Base-by-base conservation (phyloP, 2,329 filamentous ascomycete genomes). In the Fusarium sp. region DNA sequence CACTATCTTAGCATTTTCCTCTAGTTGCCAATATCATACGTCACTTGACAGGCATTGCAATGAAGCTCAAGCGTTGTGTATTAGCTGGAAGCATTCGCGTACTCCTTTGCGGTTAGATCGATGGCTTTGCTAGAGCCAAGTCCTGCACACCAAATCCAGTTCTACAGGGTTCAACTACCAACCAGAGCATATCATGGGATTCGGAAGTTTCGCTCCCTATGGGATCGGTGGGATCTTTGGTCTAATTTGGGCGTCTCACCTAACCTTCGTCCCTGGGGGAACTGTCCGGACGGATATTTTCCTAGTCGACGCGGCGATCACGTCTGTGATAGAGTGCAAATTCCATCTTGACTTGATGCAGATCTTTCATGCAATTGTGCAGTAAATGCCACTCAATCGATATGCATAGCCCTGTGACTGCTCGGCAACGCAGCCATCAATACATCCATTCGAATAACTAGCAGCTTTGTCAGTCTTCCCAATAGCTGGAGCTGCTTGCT, bases 201-300 rank as follows among this genome's bases (percentile, higher is more conserved):
- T 38, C 57, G 41, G 64, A 60, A 46, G 56, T 52, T 65, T 65
- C 50, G 57, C 67, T 63, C 60, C 41, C 59, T 57, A 56, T 59
- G 30, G 46, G 60, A 58, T 69, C 57, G 55, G 56, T 45, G 65
- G 59, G 59, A 67, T 62, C 54, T 52, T 52, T 53, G 37, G 28
- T 30, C 58, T 67, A 57, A 49, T 67, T 49, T 41, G 49, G 52
- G 53, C 62, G 62, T 61, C 64, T 65, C 62, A 66, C 65, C 46
- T 51, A 57, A 31, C 40, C 40, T 26, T 34, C 37, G 28, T 53
- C 55, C 61, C 57, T 46, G 20, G 47, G 49, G 41, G 31, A 51
- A 57, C 51, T 62, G 59, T 53, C 58, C 52, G 72, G 63, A 59
- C 72, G 59, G 60, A 67, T 57, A 64, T 59, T 66, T 64, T 62